A percentile compares a stretch with the other conserved stretches of the same genome.
phyloP scores from a whole-genome alignment of 805 yeast species.

The Hanseniaspora vineae region DNA sequence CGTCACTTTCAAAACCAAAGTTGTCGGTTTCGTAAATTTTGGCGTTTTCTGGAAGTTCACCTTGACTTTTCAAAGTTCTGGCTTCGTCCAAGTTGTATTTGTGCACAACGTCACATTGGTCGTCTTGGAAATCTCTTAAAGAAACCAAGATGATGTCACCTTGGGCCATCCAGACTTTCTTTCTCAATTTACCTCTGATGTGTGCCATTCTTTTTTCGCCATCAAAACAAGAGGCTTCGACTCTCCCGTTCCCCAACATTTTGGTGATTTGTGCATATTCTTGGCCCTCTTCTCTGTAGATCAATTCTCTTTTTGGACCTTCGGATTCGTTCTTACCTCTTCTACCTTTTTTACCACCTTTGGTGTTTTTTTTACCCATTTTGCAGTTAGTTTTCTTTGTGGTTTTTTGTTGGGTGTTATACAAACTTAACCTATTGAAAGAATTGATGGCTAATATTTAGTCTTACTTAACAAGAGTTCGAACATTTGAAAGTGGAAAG shows the following conservation, averaged over 20 bases:
- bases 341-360: slow-evolving; percentile 85
- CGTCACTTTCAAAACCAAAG: slow-evolving; percentile 92
- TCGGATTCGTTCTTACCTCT: slow-evolving; percentile 95
- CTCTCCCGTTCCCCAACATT: slow-evolving; percentile 97
- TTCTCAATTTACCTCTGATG: slow-evolving; percentile 97
- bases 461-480: too few species aligned
- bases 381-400: slow-evolving; percentile 2
- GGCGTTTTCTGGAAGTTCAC: slow-evolving; percentile 95
- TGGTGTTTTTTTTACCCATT: slow-evolving; percentile 28
- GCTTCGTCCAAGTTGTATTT: slow-evolving; percentile 97
- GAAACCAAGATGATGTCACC: slow-evolving; percentile 96
- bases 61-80: slow-evolving; percentile 85
- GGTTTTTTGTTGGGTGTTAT: background rate
- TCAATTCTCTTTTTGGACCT: slow-evolving; percentile 87
- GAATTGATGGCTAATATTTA: too few species aligned
- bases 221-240: slow-evolving; percentile 91
- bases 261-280: slow-evolving; percentile 97
- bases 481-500: too few species aligned
- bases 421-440: background rate
- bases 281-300: slow-evolving; percentile 89
- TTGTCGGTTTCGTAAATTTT: slow-evolving; percentile 96
- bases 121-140: slow-evolving; percentile 96
- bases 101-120: slow-evolving; percentile 94
- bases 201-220: slow-evolving; percentile 91
- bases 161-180: slow-evolving; percentile 99